Percentiles rank a stretch among this genome's conserved stretches.
phyloP scores from a whole-genome alignment of 2,329 filamentous ascomycete genomes.

The Helicocarpus griseus region DNA sequence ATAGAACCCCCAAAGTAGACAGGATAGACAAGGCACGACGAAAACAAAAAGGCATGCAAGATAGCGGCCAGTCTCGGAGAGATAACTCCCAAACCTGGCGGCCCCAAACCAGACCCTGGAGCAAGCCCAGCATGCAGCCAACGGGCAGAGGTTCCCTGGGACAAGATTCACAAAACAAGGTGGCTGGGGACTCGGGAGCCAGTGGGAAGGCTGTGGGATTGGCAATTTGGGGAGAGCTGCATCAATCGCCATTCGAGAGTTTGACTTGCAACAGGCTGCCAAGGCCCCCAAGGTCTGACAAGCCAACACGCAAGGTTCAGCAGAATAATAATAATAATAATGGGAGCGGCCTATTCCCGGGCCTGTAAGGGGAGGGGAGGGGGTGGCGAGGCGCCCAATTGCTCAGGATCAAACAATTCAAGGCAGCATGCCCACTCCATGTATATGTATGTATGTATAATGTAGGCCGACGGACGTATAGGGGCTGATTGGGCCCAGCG shows the following conservation, averaged over 20 bases:
- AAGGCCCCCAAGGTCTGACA: background rate
- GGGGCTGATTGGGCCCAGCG: background rate
- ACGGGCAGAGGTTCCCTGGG: too few species aligned
- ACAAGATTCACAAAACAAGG: too few species aligned
- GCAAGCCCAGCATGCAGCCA: background rate
- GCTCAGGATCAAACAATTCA: background rate
- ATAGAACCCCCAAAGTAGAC: background rate
- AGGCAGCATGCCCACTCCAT: background rate
- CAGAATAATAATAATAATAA: too few species aligned
- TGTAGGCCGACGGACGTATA: background rate
- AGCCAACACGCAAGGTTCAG: background rate
- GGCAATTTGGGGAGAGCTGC: background rate
- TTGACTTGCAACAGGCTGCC: background rate
- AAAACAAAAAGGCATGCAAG: background rate
- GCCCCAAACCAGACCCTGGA: background rate
- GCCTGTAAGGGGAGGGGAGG: background rate
- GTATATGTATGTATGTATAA: too few species aligned
- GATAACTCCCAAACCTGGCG: background rate
- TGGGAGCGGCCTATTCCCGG: background rate
- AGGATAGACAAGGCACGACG: background rate
- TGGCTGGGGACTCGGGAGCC: background rate
- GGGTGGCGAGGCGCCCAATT: slow-evolving; percentile 2
- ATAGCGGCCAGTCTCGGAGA: background rate
- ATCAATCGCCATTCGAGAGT: background rate
- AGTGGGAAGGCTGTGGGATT: background rate